A percentile compares a stretch with the other conserved stretches of the same genome.
Evolutionary conservation across 768 basidiomycete genomes (phyloP).

Genomic region (Erythrobasidium yunnanense): DNA sequence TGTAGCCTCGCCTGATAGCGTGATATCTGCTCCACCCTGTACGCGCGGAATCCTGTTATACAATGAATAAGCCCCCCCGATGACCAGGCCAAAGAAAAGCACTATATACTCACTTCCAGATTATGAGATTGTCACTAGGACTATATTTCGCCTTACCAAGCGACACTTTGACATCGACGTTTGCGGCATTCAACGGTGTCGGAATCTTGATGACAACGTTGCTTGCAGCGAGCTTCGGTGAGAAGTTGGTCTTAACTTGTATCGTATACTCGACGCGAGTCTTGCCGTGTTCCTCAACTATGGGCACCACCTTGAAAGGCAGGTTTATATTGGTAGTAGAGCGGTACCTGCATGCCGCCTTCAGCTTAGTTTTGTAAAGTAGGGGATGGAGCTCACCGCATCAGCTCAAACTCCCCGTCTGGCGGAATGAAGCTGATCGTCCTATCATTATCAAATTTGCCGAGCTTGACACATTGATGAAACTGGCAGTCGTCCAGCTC

Average conservation of each 20-base stretch:
- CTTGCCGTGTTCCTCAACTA: constrained; percentile 85
- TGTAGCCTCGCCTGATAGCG: constrained; percentile 67
- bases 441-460: constrained; percentile 84
- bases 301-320: constrained; percentile 76
- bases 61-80: no score
- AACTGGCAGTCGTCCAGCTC: constrained; percentile 97
- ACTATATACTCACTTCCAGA: constrained; percentile 76
- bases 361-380: neutral
- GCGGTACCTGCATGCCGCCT: constrained; percentile 58
- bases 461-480: constrained; percentile 92
- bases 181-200: constrained; percentile 87
- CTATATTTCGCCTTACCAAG: constrained; percentile 95
- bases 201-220: constrained; percentile 88
- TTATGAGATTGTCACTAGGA: constrained; percentile 85
- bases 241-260: constrained; percentile 77
- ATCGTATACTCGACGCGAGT: constrained; percentile 82
- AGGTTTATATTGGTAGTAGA: constrained; percentile 92
- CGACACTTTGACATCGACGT: constrained; percentile 79
- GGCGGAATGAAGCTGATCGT: constrained; percentile 97
- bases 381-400: constrained; percentile 55
- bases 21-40: constrained; percentile 84
- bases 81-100: neutral
- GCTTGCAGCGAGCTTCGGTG: constrained; percentile 81
- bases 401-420: constrained; percentile 96
- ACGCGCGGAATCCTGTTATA: constrained; percentile 81